phyloP scores from a whole-genome alignment of 768 basidiomycete species.

The Mrakia blollopis region DNA sequence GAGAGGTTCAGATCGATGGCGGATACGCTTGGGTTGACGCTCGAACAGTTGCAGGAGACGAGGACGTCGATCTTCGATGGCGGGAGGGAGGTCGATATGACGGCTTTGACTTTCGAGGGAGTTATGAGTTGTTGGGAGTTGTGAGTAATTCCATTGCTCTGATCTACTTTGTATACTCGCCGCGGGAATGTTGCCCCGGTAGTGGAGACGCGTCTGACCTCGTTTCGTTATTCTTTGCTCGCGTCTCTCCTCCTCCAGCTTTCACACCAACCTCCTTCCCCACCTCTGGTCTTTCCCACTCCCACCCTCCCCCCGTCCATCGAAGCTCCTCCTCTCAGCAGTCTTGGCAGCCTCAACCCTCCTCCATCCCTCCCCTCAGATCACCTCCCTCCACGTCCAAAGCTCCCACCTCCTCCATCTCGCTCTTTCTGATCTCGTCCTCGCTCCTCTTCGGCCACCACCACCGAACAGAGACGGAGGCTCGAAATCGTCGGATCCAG shows the following conservation, averaged over 20 bases:
- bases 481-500: not conserved
- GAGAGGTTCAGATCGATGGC: not conserved
- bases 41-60: not conserved
- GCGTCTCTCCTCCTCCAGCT: not conserved
- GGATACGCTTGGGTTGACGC: not conserved
- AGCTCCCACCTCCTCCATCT: not conserved
- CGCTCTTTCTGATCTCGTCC: constrained; percentile 1
- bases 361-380: not conserved
- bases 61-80: not conserved
- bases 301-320: not conserved
- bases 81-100: not conserved
- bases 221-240: not conserved
- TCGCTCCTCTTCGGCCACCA: not conserved
- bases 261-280: not conserved
- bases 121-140: not conserved
- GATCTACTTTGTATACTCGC: too few relatives aligned
- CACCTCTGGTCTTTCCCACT: constrained; percentile 4
- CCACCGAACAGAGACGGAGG: not conserved
- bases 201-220: not conserved
- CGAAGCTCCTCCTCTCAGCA: not conserved
- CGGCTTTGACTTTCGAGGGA: constrained; percentile 3
- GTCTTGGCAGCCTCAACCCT: not conserved
- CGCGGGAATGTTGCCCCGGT: not conserved
- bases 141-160: not conserved
- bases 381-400: not conserved